Evolutionary conservation across 208 protist genomes (phyloP).

Genomic region (Wallacemonas rigidus): DNA sequence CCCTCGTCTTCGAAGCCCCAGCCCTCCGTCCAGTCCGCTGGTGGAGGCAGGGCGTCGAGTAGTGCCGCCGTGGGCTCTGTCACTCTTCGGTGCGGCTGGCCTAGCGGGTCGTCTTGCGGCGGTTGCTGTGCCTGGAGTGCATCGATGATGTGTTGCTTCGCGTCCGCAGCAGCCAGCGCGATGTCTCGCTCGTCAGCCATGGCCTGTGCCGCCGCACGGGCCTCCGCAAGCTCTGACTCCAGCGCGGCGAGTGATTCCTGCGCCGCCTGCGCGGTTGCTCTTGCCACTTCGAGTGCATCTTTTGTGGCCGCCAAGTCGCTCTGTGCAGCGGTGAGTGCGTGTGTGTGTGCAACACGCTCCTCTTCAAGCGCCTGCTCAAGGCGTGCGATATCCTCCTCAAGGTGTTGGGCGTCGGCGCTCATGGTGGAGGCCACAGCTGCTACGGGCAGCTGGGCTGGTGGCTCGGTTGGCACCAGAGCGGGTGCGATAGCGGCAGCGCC

Average conservation of each 20-base stretch:
- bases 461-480: background rate
- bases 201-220: background rate
- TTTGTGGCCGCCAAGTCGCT: background rate
- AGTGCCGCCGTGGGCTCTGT: background rate
- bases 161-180: background rate
- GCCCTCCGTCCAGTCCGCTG: constrained; percentile 1
- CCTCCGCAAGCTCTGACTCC: constrained; percentile 10
- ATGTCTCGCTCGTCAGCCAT: background rate
- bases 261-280: background rate
- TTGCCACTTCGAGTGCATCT: no score
- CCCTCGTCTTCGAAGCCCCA: constrained; percentile 6
- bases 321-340: constrained; percentile 2
- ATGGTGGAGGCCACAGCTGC: background rate
- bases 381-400: background rate
- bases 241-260: background rate
- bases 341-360: background rate
- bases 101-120: background rate
- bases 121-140: background rate
- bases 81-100: no score
- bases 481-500: no score
- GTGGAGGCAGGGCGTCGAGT: no score
- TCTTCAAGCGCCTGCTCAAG: constrained; percentile 14
- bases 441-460: background rate
- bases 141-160: background rate
- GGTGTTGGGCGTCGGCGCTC: background rate